Evolutionary conservation across 768 basidiomycete genomes (phyloP), one percentile per base, ranked within the genome.

Genomic region (Tulasnella sp.): DNA sequence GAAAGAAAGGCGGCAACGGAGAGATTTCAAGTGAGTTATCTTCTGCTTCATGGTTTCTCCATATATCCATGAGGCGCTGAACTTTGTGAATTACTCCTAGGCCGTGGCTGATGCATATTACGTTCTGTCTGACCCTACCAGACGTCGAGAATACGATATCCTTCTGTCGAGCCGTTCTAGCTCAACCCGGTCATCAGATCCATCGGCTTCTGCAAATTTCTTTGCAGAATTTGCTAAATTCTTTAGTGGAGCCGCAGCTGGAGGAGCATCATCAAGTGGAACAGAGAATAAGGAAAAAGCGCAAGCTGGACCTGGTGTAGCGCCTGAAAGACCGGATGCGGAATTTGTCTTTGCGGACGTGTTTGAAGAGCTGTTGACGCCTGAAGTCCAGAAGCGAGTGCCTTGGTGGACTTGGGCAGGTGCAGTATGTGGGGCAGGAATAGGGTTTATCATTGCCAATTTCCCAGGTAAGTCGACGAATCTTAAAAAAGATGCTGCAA

Each of bases 31-130:
- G 86, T 79, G 57, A 4, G 63, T 58, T 43, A 19, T n/a, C 9
- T 37, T 45, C 25, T 43, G 56, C 57, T 35, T n/a, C 25, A 27
- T 48, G 25, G n/a, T 42, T 10, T 29, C 9, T 42, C 33, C 37
- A 24, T 28, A 15, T 31, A 27, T 13, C 22, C 13, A 31, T 46
- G 25, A 40, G 15, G 32, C 44, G 45, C 33, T 39, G 45, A 28
- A 25, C 31, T 56, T 28, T 56, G 33, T 15, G 28, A 33, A 25
- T 43, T n/a, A 43, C 1, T 13, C 57, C 47, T 61, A 83, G 83
- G 78, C 83, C 6, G 80, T 95, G 56, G 89, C 91, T 47, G 91
- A 95, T 64, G 90, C 90, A 15, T 93, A 93, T 67, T 95, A 87
- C 63, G 84, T 92, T 24, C 76, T 96, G 32, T 89, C 86, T 2